A percentile compares a stretch with the other conserved stretches of the same genome.
phyloP scores from a whole-genome alignment of 352 stramenopile species.

The Ophiocytium majus region DNA sequence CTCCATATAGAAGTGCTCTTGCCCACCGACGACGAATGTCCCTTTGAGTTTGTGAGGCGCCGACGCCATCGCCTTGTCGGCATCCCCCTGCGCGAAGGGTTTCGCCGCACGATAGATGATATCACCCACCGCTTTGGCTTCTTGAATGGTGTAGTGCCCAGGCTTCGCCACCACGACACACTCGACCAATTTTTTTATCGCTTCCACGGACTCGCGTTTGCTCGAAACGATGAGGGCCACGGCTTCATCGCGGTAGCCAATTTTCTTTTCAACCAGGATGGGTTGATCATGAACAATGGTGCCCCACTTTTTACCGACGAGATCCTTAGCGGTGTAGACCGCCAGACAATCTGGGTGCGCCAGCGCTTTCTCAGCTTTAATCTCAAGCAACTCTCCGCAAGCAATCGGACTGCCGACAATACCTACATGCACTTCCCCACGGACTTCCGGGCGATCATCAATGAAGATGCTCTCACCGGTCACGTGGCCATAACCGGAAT shows the following conservation, averaged over 20 bases:
- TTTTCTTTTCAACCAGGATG: not conserved
- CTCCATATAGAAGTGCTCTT: slow-evolving; percentile 9
- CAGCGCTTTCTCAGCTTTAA: not conserved
- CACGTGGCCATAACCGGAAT: slow-evolving; percentile 1
- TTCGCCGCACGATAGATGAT: not conserved
- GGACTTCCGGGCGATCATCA: not conserved
- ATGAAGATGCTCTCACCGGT: slow-evolving; percentile 15
- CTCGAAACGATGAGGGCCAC: not conserved
- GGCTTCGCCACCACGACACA: not conserved
- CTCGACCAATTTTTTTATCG: slow-evolving; percentile 3
- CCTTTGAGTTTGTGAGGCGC: not conserved
- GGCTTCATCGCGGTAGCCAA: not conserved
- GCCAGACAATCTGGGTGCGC: not conserved
- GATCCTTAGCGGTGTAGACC: not conserved
- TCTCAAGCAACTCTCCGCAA: not conserved
- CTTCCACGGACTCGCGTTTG: slow-evolving; percentile 6
- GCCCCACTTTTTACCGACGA: not conserved
- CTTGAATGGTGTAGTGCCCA: not conserved
- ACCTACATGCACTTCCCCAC: slow-evolving; percentile 2
- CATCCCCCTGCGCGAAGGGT: not conserved
- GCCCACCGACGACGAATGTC: not conserved
- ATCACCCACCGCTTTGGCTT: not conserved
- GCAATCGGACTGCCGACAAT: not conserved
- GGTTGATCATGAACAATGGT: not conserved
- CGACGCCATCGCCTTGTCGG: not conserved